Evolutionary conservation across 768 basidiomycete genomes (phyloP), one percentile per base, ranked within the genome.

Genomic region (Suillus decipiens): DNA sequence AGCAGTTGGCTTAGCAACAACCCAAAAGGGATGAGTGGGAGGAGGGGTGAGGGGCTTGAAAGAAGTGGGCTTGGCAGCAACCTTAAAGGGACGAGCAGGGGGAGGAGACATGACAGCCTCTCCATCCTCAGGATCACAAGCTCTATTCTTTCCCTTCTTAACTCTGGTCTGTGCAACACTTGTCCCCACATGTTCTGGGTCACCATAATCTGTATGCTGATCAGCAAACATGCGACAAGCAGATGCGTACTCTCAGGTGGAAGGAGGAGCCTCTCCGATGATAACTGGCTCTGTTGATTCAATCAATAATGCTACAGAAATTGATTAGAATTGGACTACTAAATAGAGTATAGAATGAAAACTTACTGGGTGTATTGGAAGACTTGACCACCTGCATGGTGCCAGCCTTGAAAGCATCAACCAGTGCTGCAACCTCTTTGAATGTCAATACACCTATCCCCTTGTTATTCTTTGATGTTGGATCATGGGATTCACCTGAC

Each of bases 341-440:
- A n/a, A 53, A 53, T 34, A n/a, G 51, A 53, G 31, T 28, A 28
- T 28, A 28, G 28, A 28, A 28, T 28, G 19, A 33, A 53, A 48
- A 28, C 47, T 48, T 48, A 48, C 47, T 53, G 51, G 11, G 33
- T 12, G 33, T 53, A 34, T 33, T 1, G 10, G 51, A 19, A 33
- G 51, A 53, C 33, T 53, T 53, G 19, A 53, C 51, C 31, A 53
- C 17, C 10, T 5, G 17, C 51, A 53, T 53, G 6, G 51, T 53
- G 51, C 51, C 33, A 12, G 51, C 33, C 51, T 53, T 53, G 31
- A 5, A 53, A 33, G 51, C 51, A 53, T 53, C 33, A n/a, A 33
- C 31, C 19, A 53, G 51, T 1, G 51, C 51, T 33, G 51, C 33
- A 33, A 53, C 33, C 31, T 33, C 51, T 33, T 53, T 33, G 10